Evolutionary conservation across 75 land plant genomes (phyloP).

Genomic region (Selaginella tamariscina): DNA sequence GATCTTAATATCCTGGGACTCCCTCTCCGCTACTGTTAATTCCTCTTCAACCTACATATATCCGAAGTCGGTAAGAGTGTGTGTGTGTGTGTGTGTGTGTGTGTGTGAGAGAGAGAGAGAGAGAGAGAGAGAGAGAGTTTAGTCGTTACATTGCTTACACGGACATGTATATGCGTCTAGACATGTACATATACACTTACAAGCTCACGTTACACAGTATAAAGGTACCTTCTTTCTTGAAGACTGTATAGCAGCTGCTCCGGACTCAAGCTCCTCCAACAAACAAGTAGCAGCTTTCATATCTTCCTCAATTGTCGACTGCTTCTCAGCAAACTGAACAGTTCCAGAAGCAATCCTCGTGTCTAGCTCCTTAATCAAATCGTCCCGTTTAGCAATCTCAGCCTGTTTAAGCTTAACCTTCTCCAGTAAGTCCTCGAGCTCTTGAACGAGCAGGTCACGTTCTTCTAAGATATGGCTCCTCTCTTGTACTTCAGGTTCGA

Average conservation of each 20-base stretch:
- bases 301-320: constrained; percentile 23
- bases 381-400: constrained; percentile 47
- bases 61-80: too few species aligned
- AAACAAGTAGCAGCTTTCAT: constrained; percentile 20
- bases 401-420: constrained; percentile 47
- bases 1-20: constrained; percentile 26
- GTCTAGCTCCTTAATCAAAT: constrained; percentile 37
- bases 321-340: constrained; percentile 32
- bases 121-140: too few species aligned
- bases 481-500: constrained; percentile 35
- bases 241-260: constrained; percentile 21
- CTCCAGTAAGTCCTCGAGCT: constrained; percentile 47
- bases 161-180: too few species aligned
- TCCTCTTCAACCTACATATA: constrained; percentile 34
- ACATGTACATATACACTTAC: too few species aligned
- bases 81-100: too few species aligned
- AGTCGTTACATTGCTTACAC: too few species aligned
- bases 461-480: constrained; percentile 29
- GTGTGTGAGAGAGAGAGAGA: too few species aligned
- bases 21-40: constrained; percentile 24
- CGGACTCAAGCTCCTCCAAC: constrained; percentile 27
- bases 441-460: constrained; percentile 31
- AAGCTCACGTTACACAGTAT: too few species aligned
- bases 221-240: constrained; percentile 33
- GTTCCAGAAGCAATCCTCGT: constrained; percentile 29